Percentiles rank a stretch among this genome's conserved stretches.
Conservation (phyloP, 169 alveolate species). For the Sarcocystis neurona region DNA sequence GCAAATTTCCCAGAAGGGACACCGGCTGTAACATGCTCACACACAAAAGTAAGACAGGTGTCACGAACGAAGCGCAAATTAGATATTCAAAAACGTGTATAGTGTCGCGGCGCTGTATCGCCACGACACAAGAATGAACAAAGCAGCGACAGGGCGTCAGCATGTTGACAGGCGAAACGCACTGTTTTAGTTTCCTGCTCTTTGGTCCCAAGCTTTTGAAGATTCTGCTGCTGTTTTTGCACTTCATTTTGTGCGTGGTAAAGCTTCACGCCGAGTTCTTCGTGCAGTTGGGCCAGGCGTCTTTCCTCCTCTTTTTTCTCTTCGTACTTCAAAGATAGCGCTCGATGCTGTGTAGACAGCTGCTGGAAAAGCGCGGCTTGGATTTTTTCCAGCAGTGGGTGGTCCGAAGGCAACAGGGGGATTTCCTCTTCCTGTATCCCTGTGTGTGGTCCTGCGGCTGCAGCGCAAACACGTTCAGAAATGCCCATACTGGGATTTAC, state of each 20-base stretch:
- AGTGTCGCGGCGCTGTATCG: too few species aligned
- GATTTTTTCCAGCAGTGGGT: slow-evolving; percentile 80
- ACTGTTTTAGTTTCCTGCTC: slow-evolving; percentile 70
- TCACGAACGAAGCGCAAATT: too few species aligned
- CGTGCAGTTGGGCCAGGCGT: slow-evolving; percentile 70
- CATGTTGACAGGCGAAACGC: neutral
- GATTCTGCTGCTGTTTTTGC: slow-evolving; percentile 80
- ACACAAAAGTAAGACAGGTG: too few species aligned
- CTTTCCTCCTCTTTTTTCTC: slow-evolving; percentile 84
- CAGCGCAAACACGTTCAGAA: neutral
- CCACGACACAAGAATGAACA: too few species aligned
- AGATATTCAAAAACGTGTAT: too few species aligned
- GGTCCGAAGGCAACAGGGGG: slow-evolving; percentile 63
- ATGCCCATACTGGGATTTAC: neutral
- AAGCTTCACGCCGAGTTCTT: slow-evolving; percentile 82
- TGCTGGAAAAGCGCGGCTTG: slow-evolving; percentile 82
- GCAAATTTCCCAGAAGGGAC: too few species aligned
- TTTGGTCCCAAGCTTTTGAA: slow-evolving; percentile 80
- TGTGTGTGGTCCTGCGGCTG: neutral
- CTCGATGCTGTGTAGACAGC: slow-evolving; percentile 80
- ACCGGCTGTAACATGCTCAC: too few species aligned
- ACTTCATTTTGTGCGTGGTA: slow-evolving; percentile 84
- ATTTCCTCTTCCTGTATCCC: neutral
- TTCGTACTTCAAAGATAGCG: slow-evolving; percentile 73
- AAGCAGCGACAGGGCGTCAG: too few species aligned